Evolutionary conservation across 2,329 filamentous ascomycete genomes (phyloP).

Genomic region (Colletotrichum navitas): DNA sequence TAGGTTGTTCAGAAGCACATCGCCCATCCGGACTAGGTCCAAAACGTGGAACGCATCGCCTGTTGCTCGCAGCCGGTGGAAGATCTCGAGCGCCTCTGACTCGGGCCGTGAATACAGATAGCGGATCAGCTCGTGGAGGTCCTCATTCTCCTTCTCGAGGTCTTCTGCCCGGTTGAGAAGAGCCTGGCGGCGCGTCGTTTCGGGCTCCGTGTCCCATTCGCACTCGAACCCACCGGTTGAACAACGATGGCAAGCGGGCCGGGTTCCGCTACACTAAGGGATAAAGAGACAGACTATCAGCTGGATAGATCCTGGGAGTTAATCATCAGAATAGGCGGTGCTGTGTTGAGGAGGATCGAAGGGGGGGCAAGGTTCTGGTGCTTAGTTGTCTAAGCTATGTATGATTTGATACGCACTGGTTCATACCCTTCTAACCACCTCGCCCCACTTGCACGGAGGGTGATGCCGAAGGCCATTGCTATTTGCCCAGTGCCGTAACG

Average conservation of each 20-base stretch:
- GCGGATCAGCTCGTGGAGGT: constrained; percentile 13
- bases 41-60: constrained; percentile 22
- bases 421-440: constrained; percentile 1
- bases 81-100: constrained; percentile 23
- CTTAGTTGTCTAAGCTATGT: constrained; percentile 8
- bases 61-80: constrained; percentile 25
- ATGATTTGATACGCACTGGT: constrained; percentile 16
- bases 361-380: background rate
- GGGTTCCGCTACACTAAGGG: constrained; percentile 33
- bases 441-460: constrained; percentile 27
- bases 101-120: constrained; percentile 13
- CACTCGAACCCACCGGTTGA: constrained; percentile 18
- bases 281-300: background rate
- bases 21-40: constrained; percentile 25
- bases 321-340: background rate
- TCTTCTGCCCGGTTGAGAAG: constrained; percentile 19
- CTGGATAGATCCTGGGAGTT: background rate
- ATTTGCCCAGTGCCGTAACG: background rate
- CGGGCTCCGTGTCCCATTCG: constrained; percentile 35
- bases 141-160: constrained; percentile 32
- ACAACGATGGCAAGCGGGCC: constrained; percentile 35
- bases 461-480: constrained; percentile 15
- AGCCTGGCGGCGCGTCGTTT: constrained; percentile 28
- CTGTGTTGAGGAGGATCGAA: no score
- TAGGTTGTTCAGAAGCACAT: constrained; percentile 14